phyloP scores from a whole-genome alignment of 176 grass and related monocot species.

The Cenchrus fungigraminus region DNA sequence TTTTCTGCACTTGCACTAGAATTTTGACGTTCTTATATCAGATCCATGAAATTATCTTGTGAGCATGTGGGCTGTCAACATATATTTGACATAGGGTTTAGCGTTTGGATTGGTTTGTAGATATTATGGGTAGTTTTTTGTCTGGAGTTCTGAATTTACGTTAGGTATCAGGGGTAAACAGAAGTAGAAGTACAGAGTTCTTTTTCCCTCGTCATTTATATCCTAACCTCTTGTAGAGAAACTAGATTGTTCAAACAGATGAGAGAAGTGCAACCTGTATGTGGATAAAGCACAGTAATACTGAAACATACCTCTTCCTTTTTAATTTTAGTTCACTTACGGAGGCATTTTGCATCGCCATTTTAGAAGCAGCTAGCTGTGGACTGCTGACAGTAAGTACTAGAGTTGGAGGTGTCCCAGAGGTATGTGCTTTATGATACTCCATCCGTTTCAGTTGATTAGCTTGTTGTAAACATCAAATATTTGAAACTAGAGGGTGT shows the following conservation, averaged over 20 bases:
- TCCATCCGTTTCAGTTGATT: no score
- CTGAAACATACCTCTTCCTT: background rate
- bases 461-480: no score
- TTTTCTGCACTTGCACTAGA: background rate
- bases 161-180: constrained; percentile 5
- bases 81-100: background rate
- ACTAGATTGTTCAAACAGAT: constrained; percentile 8
- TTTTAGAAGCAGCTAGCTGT: constrained; percentile 95
- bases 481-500: no score
- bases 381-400: constrained; percentile 96
- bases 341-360: constrained; percentile 98
- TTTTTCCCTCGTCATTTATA: background rate
- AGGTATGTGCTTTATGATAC: constrained; percentile 48
- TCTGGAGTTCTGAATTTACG: background rate
- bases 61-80: background rate
- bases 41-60: constrained; percentile 7
- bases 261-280: background rate
- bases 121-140: background rate
- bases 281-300: constrained; percentile 4
- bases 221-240: background rate
- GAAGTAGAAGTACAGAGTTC: background rate
- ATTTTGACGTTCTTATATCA: constrained; percentile 1
- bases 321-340: constrained; percentile 80
- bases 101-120: background rate
- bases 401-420: constrained; percentile 90